phyloP scores from a whole-genome alignment of 2,329 filamentous ascomycete genomes.

The Fusarium haematococcum region DNA sequence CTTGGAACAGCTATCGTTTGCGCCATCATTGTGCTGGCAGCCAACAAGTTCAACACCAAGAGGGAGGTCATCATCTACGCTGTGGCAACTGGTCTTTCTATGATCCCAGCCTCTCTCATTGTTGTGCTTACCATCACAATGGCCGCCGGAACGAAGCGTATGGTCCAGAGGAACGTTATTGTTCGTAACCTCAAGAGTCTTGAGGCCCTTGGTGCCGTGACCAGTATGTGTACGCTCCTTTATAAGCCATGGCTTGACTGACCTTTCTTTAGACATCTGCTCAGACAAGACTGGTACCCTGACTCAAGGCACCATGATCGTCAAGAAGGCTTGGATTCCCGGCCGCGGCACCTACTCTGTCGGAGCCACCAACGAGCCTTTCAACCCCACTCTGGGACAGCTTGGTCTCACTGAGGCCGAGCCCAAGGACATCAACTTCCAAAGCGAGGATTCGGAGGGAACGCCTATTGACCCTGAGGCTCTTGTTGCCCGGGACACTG shows the following conservation, averaged over 20 bases:
- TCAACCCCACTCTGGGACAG: slow-evolving; percentile 66
- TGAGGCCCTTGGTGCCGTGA: slow-evolving; percentile 69
- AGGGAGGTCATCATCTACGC: slow-evolving; percentile 70
- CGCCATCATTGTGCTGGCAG: slow-evolving; percentile 76
- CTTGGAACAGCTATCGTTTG: slow-evolving; percentile 76
- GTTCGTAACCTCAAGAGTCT: slow-evolving; percentile 63
- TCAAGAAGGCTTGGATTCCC: slow-evolving; percentile 64
- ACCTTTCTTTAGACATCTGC: slow-evolving; percentile 57
- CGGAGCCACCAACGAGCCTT: slow-evolving; percentile 63
- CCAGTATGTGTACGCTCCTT: slow-evolving; percentile 47
- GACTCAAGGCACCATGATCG: slow-evolving; percentile 66
- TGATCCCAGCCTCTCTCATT: slow-evolving; percentile 62
- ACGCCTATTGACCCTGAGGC: slow-evolving; percentile 42
- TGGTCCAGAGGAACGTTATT: slow-evolving; percentile 65
- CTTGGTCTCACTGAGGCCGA: slow-evolving; percentile 54
- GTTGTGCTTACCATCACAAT: slow-evolving; percentile 71
- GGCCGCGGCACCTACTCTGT: slow-evolving; percentile 60
- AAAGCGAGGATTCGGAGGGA: slow-evolving; percentile 42
- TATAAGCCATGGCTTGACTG: too few species aligned
- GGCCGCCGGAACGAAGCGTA: slow-evolving; percentile 63
- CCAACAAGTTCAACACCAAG: slow-evolving; percentile 66
- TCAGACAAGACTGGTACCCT: slow-evolving; percentile 69
- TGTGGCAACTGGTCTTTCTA: slow-evolving; percentile 59
- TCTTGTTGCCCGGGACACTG: slow-evolving; percentile 57
- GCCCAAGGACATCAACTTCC: slow-evolving; percentile 51